Percentiles rank a stretch among this genome's conserved stretches.
Evolutionary conservation across 2,329 filamentous ascomycete genomes (phyloP).

Genomic region (Fusarium illudens): DNA sequence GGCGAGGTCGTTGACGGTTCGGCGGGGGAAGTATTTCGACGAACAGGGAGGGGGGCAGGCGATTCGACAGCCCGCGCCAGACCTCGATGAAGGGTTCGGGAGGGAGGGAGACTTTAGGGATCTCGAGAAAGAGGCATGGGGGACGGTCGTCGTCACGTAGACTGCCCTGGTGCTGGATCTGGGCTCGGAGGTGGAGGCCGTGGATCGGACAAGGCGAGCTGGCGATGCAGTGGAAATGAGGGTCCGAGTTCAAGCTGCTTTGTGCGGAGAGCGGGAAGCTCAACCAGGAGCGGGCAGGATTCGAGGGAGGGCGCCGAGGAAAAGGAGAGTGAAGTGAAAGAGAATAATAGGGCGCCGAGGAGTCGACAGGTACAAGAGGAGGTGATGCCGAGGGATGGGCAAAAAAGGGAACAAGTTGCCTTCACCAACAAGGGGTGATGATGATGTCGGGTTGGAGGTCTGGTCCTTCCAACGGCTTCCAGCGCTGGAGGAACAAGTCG

Average conservation of each 20-base stretch:
- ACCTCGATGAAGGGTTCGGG: constrained; percentile 34
- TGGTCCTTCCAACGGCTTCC: constrained; percentile 41
- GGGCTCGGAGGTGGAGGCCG: constrained; percentile 22
- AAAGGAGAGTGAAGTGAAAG: constrained; percentile 24
- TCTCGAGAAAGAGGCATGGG: constrained; percentile 47
- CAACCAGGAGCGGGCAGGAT: constrained; percentile 23
- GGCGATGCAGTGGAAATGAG: constrained; percentile 34
- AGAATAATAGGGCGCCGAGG: constrained; percentile 9
- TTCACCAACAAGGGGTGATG: constrained; percentile 34
- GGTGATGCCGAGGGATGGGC: constrained; percentile 2
- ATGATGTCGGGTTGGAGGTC: constrained; percentile 38
- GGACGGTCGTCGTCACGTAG: constrained; percentile 31
- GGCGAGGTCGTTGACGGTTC: constrained; percentile 29
- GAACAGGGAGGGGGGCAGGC: constrained; percentile 29
- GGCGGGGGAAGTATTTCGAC: constrained; percentile 35
- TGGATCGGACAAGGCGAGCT: constrained; percentile 21
- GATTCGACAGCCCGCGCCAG: constrained; percentile 39
- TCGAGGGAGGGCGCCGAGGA: constrained; percentile 7
- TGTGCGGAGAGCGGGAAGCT: constrained; percentile 35
- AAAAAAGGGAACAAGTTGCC: constrained; percentile 6
- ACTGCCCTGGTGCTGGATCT: constrained; percentile 26
- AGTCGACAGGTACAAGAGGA: background rate
- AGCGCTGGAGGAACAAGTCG: constrained; percentile 30
- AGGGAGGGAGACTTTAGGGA: constrained; percentile 42
- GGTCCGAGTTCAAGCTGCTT: constrained; percentile 28